A percentile compares a stretch with the other conserved stretches of the same genome.
phyloP scores from a whole-genome alignment of 2,329 filamentous ascomycete species.

The Emergomyces orientalis region DNA sequence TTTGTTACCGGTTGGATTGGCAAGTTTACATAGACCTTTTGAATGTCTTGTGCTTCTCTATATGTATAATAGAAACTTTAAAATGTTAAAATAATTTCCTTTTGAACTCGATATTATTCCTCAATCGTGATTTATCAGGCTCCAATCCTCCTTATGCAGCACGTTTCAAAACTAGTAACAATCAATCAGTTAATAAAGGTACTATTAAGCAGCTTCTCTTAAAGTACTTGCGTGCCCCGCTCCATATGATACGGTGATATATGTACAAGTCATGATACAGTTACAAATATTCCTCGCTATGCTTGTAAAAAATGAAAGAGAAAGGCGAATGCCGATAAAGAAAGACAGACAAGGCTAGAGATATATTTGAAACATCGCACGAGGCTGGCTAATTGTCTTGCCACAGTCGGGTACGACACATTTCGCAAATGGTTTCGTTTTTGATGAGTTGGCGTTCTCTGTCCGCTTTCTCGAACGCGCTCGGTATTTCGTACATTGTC shows the following conservation, averaged over 20 bases:
- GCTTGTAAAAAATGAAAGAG: background rate
- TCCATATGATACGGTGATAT: background rate
- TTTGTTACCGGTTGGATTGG: constrained; percentile 2
- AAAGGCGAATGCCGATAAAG: constrained; percentile 5
- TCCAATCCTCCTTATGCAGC: background rate
- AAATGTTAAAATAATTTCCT: background rate
- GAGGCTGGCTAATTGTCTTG: constrained; percentile 31
- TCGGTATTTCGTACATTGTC: constrained; percentile 37
- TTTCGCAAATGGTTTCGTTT: constrained; percentile 34
- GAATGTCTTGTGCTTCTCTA: background rate
- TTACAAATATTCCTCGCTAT: background rate
- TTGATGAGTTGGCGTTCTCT: constrained; percentile 15
- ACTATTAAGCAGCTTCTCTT: background rate
- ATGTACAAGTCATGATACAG: background rate
- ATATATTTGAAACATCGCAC: constrained; percentile 40
- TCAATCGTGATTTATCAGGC: background rate
- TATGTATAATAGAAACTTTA: background rate
- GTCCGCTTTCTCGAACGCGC: constrained; percentile 28
- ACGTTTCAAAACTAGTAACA: background rate
- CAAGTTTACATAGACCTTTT: background rate
- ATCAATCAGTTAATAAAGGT: no score
- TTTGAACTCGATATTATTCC: background rate
- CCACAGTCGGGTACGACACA: constrained; percentile 38
- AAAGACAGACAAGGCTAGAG: constrained; percentile 26
- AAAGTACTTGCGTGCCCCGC: background rate